Conservation (phyloP, 495 filamentous ascomycete genomes). For the Tuber brumale region DNA sequence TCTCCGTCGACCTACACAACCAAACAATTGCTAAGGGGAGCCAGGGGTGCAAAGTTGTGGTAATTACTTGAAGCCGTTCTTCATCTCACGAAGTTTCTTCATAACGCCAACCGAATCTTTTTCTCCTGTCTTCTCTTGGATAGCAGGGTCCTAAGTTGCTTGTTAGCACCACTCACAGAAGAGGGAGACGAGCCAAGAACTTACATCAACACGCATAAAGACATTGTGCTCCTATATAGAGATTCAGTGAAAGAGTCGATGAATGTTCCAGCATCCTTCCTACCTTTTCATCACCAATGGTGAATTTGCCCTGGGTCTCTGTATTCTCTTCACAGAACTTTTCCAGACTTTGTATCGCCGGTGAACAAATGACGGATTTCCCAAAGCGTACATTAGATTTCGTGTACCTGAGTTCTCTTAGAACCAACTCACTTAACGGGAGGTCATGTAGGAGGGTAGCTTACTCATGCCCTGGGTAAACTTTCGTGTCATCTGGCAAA, state of each 20-base stretch:
- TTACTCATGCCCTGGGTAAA: conserved; percentile 52
- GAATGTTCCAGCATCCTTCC: conserved; percentile 12
- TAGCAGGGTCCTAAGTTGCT: conserved; percentile 62
- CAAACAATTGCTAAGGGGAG: neutral
- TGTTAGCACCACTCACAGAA: neutral
- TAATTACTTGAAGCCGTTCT: conserved; percentile 70
- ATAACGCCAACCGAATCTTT: conserved; percentile 81
- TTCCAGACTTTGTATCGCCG: conserved; percentile 67
- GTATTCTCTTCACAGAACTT: conserved; percentile 70
- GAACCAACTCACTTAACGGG: conserved; percentile 48
- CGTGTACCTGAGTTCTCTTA: conserved; percentile 71
- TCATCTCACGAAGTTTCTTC: conserved; percentile 80
- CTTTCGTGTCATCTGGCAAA: conserved; percentile 84
- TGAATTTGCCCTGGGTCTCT: conserved; percentile 92
- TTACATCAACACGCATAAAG: conserved; percentile 84
- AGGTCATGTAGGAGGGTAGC: conserved; percentile 43
- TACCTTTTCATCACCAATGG: conserved; percentile 96
- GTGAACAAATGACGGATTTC: conserved; percentile 62
- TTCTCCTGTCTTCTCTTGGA: conserved; percentile 78
- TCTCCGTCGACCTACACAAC: neutral
- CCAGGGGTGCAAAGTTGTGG: neutral
- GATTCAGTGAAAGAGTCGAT: neutral
- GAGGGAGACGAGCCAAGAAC: conserved; percentile 33
- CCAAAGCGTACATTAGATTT: conserved; percentile 88
- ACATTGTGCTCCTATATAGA: conserved; percentile 75